Percentiles rank a stretch among this genome's conserved stretches.
These are phyloP conservation scores for Flagelloscypha sp. DNA, from an alignment of 768 basidiomycete species.

Conservation along the genomic window DNA sequence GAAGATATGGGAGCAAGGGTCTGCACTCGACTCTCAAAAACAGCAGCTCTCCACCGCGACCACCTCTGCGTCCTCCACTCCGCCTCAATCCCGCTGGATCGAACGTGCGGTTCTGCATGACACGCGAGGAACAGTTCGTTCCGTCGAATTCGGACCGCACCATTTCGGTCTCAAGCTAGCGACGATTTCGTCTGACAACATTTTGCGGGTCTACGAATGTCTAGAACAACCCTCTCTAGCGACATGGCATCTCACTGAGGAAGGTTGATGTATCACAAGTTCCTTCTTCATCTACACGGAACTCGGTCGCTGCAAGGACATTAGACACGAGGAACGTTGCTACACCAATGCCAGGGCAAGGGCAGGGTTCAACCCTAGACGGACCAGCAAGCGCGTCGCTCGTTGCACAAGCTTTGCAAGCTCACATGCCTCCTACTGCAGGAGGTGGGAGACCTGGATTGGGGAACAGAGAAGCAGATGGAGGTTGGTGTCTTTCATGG, in stretches of 20 bases:
- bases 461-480: slow-evolving; percentile 74
- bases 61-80: slow-evolving; percentile 18
- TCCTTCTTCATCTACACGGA: slow-evolving; percentile 37
- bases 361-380: slow-evolving; percentile 35
- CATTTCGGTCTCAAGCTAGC: slow-evolving; percentile 88
- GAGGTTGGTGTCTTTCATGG: slow-evolving; percentile 92
- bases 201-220: slow-evolving; percentile 86
- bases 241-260: slow-evolving; percentile 70
- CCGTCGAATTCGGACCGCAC: slow-evolving; percentile 81
- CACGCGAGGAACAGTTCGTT: slow-evolving; percentile 77
- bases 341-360: slow-evolving; percentile 74
- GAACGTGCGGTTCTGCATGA: slow-evolving; percentile 72
- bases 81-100: slow-evolving; percentile 48
- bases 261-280: slow-evolving; percentile 66
- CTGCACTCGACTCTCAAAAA: slow-evolving; percentile 21
- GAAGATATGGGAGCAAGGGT: slow-evolving; percentile 81
- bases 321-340: too few species aligned
- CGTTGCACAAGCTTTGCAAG: slow-evolving; percentile 58
- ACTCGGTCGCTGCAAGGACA: slow-evolving; percentile 33
- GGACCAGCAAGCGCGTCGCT: slow-evolving; percentile 49
- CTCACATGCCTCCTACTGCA: slow-evolving; percentile 26
- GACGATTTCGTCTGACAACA: slow-evolving; percentile 79
- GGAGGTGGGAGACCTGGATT: slow-evolving; percentile 38
- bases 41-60: slow-evolving; percentile 10
- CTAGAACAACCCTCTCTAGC: slow-evolving; percentile 63